phyloP scores from a whole-genome alignment of 2,329 filamentous ascomycete genomes.

The Phaeosphaeria sp. region DNA sequence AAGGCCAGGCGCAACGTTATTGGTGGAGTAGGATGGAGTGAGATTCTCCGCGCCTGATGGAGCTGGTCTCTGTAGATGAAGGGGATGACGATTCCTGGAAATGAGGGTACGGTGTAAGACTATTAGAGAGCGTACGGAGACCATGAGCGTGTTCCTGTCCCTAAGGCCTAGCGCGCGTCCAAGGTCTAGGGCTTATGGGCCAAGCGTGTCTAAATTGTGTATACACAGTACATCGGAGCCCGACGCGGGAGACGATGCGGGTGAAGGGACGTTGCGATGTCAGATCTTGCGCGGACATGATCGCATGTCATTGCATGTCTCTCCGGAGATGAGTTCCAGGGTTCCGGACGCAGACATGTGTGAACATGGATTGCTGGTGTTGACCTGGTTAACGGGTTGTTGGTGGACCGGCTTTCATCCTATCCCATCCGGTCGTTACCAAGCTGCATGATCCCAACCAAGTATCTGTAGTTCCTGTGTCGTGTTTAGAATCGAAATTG shows the following conservation, averaged over 20 bases:
- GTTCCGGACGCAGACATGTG: not conserved
- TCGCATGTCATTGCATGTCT: not conserved
- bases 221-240: not conserved
- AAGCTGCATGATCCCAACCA: not conserved
- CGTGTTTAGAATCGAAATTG: no score
- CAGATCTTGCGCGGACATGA: not conserved
- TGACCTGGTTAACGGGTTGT: not conserved
- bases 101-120: no score
- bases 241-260: not conserved
- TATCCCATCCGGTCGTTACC: not conserved
- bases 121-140: no score
- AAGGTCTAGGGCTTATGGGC: no score
- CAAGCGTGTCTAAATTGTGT: no score
- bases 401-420: not conserved
- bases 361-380: not conserved
- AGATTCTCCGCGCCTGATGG: not conserved
- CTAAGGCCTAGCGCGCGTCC: no score
- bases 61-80: not conserved
- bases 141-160: no score
- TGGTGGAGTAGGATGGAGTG: not conserved
- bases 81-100: no score
- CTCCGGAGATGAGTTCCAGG: not conserved
- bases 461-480: not conserved
- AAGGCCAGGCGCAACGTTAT: not conserved
- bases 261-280: not conserved